Evolutionary conservation across 2,329 filamentous ascomycete species (phyloP).

Genomic region (Thermomyces lanuginosus): DNA sequence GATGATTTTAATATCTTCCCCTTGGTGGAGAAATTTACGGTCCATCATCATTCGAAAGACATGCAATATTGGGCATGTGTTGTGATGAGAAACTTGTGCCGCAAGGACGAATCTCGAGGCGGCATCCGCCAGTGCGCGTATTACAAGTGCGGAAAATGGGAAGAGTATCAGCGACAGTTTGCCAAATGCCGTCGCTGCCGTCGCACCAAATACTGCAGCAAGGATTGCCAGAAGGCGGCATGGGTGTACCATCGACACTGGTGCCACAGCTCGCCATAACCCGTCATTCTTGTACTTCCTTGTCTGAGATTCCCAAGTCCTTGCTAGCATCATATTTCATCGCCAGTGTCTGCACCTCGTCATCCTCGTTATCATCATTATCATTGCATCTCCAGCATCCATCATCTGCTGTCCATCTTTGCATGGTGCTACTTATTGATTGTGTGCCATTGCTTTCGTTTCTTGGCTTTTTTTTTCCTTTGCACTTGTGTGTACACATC

Average conservation of each 20-base stretch:
- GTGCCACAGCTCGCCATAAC: conserved; percentile 43
- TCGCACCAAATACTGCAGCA: conserved; percentile 97
- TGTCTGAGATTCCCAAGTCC: too few relatives aligned
- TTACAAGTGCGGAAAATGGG: conserved; percentile 97
- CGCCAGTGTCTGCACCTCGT: too few relatives aligned
- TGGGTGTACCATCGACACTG: conserved; percentile 98
- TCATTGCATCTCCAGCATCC: too few relatives aligned
- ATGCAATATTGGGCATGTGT: conserved; percentile 99
- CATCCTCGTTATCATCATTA: too few relatives aligned
- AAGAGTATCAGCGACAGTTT: conserved; percentile 90
- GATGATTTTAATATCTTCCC: conserved; percentile 98
- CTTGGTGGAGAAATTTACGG: conserved; percentile 93
- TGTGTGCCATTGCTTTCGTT: conserved; percentile 1
- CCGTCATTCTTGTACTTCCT: too few relatives aligned
- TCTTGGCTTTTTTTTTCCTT: conserved; percentile 4
- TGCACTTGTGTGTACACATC: conserved; percentile 3
- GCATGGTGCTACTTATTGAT: conserved; percentile 1
- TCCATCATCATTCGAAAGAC: conserved; percentile 82
- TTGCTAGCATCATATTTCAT: too few relatives aligned
- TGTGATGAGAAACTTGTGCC: conserved; percentile 95
- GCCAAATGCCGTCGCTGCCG: conserved; percentile 93
- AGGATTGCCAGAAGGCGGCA: conserved; percentile 97
- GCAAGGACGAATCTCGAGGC: conserved; percentile 87
- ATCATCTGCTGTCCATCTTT: too few relatives aligned
- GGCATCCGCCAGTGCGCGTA: conserved; percentile 96